Conservation (phyloP, 305 asterid genomes). For the Caryopteris hybrid region DNA sequence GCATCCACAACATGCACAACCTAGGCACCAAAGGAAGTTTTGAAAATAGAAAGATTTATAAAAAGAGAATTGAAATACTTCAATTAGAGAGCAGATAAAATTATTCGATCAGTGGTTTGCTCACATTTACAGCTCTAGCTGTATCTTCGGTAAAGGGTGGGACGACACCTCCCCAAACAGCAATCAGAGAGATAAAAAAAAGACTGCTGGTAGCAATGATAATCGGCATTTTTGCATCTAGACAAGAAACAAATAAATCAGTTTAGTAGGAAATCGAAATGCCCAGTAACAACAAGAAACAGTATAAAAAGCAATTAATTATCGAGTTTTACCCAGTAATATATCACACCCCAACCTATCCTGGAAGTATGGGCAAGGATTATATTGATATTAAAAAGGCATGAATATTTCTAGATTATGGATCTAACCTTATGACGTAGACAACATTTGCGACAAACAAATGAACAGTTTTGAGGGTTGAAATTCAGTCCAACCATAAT, state of each 20-base stretch:
- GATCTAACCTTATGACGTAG: neutral
- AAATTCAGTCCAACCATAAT: too few relatives aligned
- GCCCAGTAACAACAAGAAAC: neutral
- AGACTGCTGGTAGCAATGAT: constrained; percentile 39
- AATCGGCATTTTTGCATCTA: constrained; percentile 66
- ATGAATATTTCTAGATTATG: neutral
- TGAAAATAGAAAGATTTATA: neutral
- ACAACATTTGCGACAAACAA: neutral
- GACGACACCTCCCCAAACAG: constrained; percentile 46
- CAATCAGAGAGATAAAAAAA: constrained; percentile 47
- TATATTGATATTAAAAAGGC: too few relatives aligned
- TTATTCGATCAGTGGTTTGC: constrained; percentile 13
- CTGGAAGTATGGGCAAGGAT: too few relatives aligned
- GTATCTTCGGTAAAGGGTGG: constrained; percentile 80
- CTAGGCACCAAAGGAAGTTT: constrained; percentile 32
- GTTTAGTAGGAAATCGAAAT: neutral
- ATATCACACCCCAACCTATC: too few relatives aligned
- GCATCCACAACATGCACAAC: constrained; percentile 87
- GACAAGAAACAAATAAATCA: neutral
- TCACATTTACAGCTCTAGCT: constrained; percentile 81
- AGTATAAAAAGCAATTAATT: neutral
- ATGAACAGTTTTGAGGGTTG: too few relatives aligned
- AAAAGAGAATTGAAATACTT: too few relatives aligned
- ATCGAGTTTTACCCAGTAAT: neutral
- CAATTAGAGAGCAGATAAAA: neutral